Base-by-base conservation (phyloP, 2,329 filamentous ascomycete species). In the Pseudopithomyces chartarum region DNA sequence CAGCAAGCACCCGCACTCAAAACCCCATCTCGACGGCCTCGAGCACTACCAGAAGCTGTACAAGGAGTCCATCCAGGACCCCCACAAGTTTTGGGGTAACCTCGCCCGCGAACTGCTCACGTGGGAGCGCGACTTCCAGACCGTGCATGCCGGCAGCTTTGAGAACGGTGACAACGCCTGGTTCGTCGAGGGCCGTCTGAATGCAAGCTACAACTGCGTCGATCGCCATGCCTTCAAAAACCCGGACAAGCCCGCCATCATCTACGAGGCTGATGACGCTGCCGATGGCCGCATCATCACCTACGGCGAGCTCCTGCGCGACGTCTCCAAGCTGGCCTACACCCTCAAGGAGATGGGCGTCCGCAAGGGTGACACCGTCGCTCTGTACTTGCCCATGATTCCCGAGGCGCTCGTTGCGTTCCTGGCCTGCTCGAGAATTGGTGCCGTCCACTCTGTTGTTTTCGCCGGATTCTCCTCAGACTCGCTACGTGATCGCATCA, bases 351-450 rank as follows among this genome's bases (percentile, higher is more conserved):
- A 94, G 81, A 95, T 97, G 87, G 95, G 95, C 61, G 94, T 99
- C 58, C 88, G 90, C 82, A 98, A 97, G 84, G 95, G 95, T 54
- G 95, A 99, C 79, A 97, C 93, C 4, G 93, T 99, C 55, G 95
- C 92, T 61, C 90, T 99, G 65, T 99, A 99, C 82, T 81, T 99
- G 63, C 95, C 95, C 76, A 99, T 99, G 95, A 97, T 99, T 77
- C 95, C 95, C 54, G 94, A 99, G 79, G 95, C 95, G 6, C 71
- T 99, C 56, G 84, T 99, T 70, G 90, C 95, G 52, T 91, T 99
- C 78, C 84, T 99, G 55, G 95, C 95, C 59, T 96, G 93, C 78
- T 82, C 88, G 36, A 91, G 95, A 73, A 96, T 99, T 67, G 95
- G 95, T 60, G 95, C 95, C 39, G 85, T 99, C 4, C 95, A 99